Evolutionary conservation across 495 filamentous ascomycete species (phyloP).

Genomic region (Hypomontagnella submonticulosa): DNA sequence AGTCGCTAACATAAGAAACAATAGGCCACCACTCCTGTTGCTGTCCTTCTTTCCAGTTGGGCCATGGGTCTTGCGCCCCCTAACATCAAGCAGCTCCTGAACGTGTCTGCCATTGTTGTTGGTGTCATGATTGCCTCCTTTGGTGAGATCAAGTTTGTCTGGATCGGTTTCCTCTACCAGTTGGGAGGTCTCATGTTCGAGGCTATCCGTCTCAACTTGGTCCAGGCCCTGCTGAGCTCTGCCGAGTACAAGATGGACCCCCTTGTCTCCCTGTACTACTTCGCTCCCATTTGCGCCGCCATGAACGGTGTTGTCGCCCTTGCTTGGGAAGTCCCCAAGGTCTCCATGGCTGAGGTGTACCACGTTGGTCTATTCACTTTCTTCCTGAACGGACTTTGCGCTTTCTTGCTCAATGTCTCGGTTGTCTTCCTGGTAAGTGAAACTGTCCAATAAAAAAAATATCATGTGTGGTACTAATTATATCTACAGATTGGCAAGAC

Average conservation of each 20-base stretch:
- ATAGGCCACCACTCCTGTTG: constrained; percentile 90
- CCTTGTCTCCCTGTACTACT: constrained; percentile 95
- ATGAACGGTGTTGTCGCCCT: constrained; percentile 88
- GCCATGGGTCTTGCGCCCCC: constrained; percentile 78
- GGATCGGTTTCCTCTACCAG: constrained; percentile 89
- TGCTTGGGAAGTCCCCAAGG: constrained; percentile 77
- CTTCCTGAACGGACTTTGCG: constrained; percentile 81
- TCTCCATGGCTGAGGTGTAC: constrained; percentile 78
- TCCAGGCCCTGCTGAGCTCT: constrained; percentile 87
- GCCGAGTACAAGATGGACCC: constrained; percentile 98
- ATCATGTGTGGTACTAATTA: constrained; percentile 43
- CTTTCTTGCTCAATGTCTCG: constrained; percentile 91
- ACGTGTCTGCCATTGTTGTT: constrained; percentile 88
- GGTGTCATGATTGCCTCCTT: constrained; percentile 91
- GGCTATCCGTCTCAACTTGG: constrained; percentile 90
- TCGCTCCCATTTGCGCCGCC: constrained; percentile 87
- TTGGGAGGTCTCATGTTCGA: constrained; percentile 86
- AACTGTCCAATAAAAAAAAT: not conserved
- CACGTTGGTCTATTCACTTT: constrained; percentile 79
- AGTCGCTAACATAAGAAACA: constrained; percentile 47
- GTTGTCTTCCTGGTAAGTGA: constrained; percentile 89
- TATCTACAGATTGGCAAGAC: constrained; percentile 88
- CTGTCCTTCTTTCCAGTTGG: constrained; percentile 88
- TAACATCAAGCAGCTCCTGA: constrained; percentile 81
- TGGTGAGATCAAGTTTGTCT: constrained; percentile 91